Percentiles rank a stretch among this genome's conserved stretches.
phyloP scores from a whole-genome alignment of 495 filamentous ascomycete species.

The Baudoinia panamericana region DNA sequence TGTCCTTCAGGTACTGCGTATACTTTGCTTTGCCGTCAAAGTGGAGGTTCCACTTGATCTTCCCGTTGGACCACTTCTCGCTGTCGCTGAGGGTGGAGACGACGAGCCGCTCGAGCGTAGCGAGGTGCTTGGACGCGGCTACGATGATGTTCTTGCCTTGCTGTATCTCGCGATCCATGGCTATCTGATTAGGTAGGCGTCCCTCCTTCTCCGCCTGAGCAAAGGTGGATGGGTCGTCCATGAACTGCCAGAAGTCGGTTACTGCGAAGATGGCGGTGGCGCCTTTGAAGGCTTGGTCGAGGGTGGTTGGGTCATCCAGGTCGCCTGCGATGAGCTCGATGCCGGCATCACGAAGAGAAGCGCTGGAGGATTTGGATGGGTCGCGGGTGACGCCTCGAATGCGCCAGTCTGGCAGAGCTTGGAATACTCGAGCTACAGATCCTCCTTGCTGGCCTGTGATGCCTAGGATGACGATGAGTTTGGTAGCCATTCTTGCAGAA shows the following conservation, averaged over 20 bases:
- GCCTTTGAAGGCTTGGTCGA: conserved; percentile 35
- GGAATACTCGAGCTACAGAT: conserved; percentile 23
- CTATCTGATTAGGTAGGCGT: conserved; percentile 31
- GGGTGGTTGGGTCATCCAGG: conserved; percentile 32
- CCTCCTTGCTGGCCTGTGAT: conserved; percentile 36
- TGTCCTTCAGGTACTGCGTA: conserved; percentile 33
- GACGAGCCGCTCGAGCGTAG: conserved; percentile 21
- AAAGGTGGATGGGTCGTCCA: conserved; percentile 24
- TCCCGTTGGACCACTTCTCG: conserved; percentile 23
- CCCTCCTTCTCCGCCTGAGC: conserved; percentile 19
- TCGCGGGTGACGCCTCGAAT: conserved; percentile 27
- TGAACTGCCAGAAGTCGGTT: conserved; percentile 39
- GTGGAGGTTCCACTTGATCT: conserved; percentile 23
- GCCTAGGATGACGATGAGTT: conserved; percentile 37
- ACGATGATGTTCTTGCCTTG: conserved; percentile 39
- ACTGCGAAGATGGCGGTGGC: conserved; percentile 40
- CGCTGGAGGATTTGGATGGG: conserved; percentile 26
- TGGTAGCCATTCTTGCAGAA: too few species aligned
- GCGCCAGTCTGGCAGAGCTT: conserved; percentile 19
- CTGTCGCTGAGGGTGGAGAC: conserved; percentile 20
- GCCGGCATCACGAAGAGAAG: conserved; percentile 31
- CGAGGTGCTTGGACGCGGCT: conserved; percentile 30
- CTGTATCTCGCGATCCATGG: conserved; percentile 37
- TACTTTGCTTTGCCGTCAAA: conserved; percentile 27
- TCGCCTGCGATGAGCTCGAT: conserved; percentile 38